phyloP scores from a whole-genome alignment of 108 stramenopile genomes.

The Skeletonema menzelii region DNA sequence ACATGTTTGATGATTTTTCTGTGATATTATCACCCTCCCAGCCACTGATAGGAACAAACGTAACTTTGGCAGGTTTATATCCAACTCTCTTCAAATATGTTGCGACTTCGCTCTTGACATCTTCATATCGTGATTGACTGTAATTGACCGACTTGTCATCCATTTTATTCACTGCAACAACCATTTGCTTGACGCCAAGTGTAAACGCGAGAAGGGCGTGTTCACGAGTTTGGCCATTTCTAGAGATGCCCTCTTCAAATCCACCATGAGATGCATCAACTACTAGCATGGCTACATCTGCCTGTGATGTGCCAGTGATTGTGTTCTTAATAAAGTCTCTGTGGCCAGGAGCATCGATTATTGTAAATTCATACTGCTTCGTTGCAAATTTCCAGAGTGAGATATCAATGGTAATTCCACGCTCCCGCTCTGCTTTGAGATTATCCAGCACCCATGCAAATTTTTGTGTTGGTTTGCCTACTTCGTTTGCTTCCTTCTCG shows the following conservation, averaged over 20 bases:
- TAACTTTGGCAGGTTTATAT: conserved; percentile 74
- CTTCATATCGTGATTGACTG: conserved; percentile 85
- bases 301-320: conserved; percentile 98
- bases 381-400: conserved; percentile 93
- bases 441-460: conserved; percentile 98
- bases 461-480: conserved; percentile 72
- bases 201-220: conserved; percentile 94
- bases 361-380: conserved; percentile 88
- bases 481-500: conserved; percentile 88
- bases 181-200: conserved; percentile 95
- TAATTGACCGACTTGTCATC: conserved; percentile 88
- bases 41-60: conserved; percentile 94
- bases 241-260: conserved; percentile 93
- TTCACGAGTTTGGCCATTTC: conserved; percentile 96
- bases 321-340: conserved; percentile 94
- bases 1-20: conserved; percentile 72
- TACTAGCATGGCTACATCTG: conserved; percentile 94
- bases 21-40: conserved; percentile 97
- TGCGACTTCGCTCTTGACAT: conserved; percentile 73
- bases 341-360: conserved; percentile 98
- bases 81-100: conserved; percentile 71
- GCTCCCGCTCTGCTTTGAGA: conserved; percentile 97
- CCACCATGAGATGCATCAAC: conserved; percentile 88
- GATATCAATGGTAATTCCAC: conserved; percentile 99
- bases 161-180: conserved; percentile 98